These are phyloP conservation scores for Citrus medica DNA, from an alignment of 345 rosid species.

Conservation along the genomic window DNA sequence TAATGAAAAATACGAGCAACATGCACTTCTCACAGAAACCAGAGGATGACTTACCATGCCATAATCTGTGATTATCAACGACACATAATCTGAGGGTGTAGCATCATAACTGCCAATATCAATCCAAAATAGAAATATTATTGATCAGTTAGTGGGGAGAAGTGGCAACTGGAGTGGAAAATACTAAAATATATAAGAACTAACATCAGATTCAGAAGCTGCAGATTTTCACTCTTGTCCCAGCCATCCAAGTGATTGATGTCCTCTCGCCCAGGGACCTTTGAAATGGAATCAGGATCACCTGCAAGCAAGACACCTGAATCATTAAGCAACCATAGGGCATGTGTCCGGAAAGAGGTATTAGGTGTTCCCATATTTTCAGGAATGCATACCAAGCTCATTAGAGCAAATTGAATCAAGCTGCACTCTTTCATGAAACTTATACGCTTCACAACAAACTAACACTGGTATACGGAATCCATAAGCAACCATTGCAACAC, in stretches of 20 bases:
- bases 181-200: constrained; percentile 16
- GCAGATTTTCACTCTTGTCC: constrained; percentile 57
- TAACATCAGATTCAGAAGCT: constrained; percentile 78
- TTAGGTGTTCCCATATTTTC: background rate
- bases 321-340: background rate
- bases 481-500: constrained; percentile 96
- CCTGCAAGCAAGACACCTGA: constrained; percentile 41
- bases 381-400: constrained; percentile 71
- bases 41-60: constrained; percentile 73
- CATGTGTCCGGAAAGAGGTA: background rate
- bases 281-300: constrained; percentile 82
- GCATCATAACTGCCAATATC: constrained; percentile 72
- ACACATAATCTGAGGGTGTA: constrained; percentile 86
- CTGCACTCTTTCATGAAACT: constrained; percentile 93
- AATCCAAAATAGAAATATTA: constrained; percentile 4
- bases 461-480: constrained; percentile 79
- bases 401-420: constrained; percentile 94
- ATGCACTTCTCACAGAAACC: background rate
- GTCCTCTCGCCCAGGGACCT: constrained; percentile 66
- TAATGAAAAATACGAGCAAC: too few species aligned
- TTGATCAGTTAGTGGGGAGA: constrained; percentile 15
- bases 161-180: background rate
- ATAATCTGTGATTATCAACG: constrained; percentile 87
- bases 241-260: constrained; percentile 54
- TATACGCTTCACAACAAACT: constrained; percentile 96